Percentiles rank a stretch among this genome's conserved stretches.
These are phyloP conservation scores for Nematocida sp. DNA, from an alignment of 371 early-diverging fungal species.

Conservation along the genomic window DNA sequence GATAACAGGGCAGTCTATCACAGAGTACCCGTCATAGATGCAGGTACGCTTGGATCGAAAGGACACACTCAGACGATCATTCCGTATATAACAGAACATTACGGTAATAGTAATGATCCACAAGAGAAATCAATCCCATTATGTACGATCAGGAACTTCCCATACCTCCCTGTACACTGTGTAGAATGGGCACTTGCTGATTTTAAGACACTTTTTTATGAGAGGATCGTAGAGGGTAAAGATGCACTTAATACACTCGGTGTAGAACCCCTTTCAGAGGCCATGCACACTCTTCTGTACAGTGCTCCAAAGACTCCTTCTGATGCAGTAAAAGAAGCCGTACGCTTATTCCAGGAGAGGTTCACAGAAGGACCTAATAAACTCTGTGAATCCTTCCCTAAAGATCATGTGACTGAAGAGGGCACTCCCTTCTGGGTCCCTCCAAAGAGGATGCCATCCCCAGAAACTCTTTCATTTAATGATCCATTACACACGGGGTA, in stretches of 20 bases:
- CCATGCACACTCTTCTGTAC: slow-evolving; percentile 73
- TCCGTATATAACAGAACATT: slow-evolving; percentile 85
- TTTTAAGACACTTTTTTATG: slow-evolving; percentile 83
- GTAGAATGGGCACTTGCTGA: slow-evolving; percentile 94
- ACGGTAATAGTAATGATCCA: slow-evolving; percentile 94
- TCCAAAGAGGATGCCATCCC: slow-evolving; percentile 89
- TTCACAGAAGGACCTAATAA: slow-evolving; percentile 63
- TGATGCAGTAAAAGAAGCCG: slow-evolving; percentile 60
- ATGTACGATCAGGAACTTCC: slow-evolving; percentile 98
- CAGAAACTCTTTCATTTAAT: slow-evolving; percentile 71
- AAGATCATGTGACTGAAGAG: slow-evolving; percentile 70
- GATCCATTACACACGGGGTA: slow-evolving; percentile 81
- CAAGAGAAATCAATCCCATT: slow-evolving; percentile 96
- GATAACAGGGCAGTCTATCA: slow-evolving; percentile 92
- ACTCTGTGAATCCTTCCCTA: slow-evolving; percentile 74
- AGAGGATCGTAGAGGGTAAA: slow-evolving; percentile 39
- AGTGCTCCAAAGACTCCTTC: slow-evolving; percentile 86
- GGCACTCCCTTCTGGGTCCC: slow-evolving; percentile 97
- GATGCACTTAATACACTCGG: background rate
- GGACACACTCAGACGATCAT: slow-evolving; percentile 86
- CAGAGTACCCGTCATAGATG: slow-evolving; percentile 89
- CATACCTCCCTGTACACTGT: slow-evolving; percentile 97
- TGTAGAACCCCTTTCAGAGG: slow-evolving; percentile 8
- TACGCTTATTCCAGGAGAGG: slow-evolving; percentile 57
- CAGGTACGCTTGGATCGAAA: slow-evolving; percentile 98